These are phyloP conservation scores for Leishmania martiniquensis DNA, from an alignment of 208 protist species.

Conservation along the genomic window DNA sequence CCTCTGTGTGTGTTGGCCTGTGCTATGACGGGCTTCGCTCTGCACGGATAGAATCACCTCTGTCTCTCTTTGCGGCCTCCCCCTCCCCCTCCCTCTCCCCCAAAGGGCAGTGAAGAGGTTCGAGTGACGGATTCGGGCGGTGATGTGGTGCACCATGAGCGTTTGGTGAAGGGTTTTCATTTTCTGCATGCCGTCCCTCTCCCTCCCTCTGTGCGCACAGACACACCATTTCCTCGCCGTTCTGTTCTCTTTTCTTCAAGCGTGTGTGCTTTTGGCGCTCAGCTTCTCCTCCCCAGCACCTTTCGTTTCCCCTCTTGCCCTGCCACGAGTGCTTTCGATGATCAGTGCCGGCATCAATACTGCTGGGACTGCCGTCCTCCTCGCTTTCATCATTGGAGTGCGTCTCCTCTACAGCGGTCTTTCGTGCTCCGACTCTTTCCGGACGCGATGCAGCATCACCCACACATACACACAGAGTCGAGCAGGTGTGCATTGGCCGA, in stretches of 20 bases:
- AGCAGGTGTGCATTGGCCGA: too few relatives aligned
- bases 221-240: neutral
- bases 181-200: neutral
- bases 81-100: neutral
- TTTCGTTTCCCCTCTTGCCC: neutral
- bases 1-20: neutral
- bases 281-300: neutral
- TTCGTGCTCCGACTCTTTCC: neutral
- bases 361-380: too few relatives aligned
- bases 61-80: neutral
- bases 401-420: neutral
- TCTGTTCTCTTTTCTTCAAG: constrained; percentile 5
- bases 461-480: too few relatives aligned
- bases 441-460: too few relatives aligned
- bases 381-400: neutral
- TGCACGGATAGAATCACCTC: neutral
- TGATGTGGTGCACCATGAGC: neutral
- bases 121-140: neutral
- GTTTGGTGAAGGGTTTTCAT: neutral
- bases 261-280: neutral
- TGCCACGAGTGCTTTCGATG: neutral
- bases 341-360: neutral
- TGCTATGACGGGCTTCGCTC: neutral
- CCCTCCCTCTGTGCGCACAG: neutral
- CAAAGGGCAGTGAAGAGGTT: neutral